These are phyloP conservation scores for Neopestalotiopsis sp. DNA, from an alignment of 2,329 filamentous ascomycete species.

Conservation along the genomic window DNA sequence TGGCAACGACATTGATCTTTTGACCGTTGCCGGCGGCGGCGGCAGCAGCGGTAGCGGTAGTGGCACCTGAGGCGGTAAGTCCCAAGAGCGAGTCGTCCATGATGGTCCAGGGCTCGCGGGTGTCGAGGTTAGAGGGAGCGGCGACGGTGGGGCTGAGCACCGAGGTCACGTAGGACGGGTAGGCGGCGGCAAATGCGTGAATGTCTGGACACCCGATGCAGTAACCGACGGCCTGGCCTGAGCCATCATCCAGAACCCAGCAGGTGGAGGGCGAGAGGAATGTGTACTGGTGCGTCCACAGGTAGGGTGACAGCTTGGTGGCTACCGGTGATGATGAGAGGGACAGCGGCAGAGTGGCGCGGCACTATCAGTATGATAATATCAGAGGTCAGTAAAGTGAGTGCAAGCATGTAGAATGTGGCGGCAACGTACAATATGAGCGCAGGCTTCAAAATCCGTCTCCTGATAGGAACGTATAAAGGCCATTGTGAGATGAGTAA, in stretches of 20 bases:
- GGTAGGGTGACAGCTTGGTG: constrained; percentile 47
- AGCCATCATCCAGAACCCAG: constrained; percentile 54
- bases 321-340: constrained; percentile 41
- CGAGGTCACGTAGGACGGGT: constrained; percentile 42
- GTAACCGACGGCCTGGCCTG: constrained; percentile 52
- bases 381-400: not conserved
- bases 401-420: too few relatives aligned
- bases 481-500: constrained; percentile 39
- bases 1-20: constrained; percentile 36
- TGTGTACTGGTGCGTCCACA: constrained; percentile 58
- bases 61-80: constrained; percentile 19
- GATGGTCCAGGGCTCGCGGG: constrained; percentile 37
- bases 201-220: constrained; percentile 52
- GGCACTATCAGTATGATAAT: constrained; percentile 41
- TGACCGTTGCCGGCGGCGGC: not conserved
- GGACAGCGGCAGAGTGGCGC: constrained; percentile 50
- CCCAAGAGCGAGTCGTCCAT: constrained; percentile 21
- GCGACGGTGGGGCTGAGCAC: constrained; percentile 39
- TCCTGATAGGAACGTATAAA: constrained; percentile 48
- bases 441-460: constrained; percentile 45
- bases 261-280: constrained; percentile 49
- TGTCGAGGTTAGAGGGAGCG: constrained; percentile 31
- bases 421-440: constrained; percentile 41
- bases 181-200: constrained; percentile 41
- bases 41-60: too few relatives aligned